Evolutionary conservation across 1,284 basidiomycete genomes (phyloP), one percentile per base, ranked within the genome.

Genomic region (Microbotryum violaceum): DNA sequence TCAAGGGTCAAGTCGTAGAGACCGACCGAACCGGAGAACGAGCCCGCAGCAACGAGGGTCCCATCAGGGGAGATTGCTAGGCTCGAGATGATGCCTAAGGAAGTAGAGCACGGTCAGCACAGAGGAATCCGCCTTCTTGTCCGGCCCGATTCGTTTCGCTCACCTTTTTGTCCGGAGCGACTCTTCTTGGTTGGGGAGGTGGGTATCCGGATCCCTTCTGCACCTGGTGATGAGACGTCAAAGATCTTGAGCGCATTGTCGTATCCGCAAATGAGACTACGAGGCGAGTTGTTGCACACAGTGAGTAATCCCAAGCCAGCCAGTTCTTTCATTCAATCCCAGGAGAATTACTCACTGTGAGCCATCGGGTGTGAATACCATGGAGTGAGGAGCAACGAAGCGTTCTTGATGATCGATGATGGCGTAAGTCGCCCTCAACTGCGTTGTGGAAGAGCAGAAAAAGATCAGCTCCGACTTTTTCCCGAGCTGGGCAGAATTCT

Each of bases 321-420:
- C 2, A 31, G 31, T 31, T 31, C 8, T 8, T 2, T 31, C 53
- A 31, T 14, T 20, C n/a, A 14, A 64, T 56, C 10, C 21, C 37
- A 57, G 0, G 6, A 5, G 31, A 0, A 7, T 2, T 33, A 70
- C 80, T 63, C 64, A 91, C 91, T 81, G 85, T 49, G 84, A 78
- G 0, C 82, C 83, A 14, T 81, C 76, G 0, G 79, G 73, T 68
- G 89, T 88, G 76, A 94, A 94, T 0, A 85, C 80, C 62, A 96
- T 77, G 69, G 83, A 83, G 62, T 91, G 86, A 0, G 92, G 90
- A 0, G 89, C 89, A 53, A 94, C 79, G 63, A 89, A 84, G 42
- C 91, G 82, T 75, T 96, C 92, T 20, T 86, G 80, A 70, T 97
- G 91, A 74, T 96, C 91, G 20, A 96, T 81, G 47, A 96, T 93